These are phyloP conservation scores for Musa balbisiana DNA, from an alignment of 202 grass and related monocot species.

Conservation along the genomic window DNA sequence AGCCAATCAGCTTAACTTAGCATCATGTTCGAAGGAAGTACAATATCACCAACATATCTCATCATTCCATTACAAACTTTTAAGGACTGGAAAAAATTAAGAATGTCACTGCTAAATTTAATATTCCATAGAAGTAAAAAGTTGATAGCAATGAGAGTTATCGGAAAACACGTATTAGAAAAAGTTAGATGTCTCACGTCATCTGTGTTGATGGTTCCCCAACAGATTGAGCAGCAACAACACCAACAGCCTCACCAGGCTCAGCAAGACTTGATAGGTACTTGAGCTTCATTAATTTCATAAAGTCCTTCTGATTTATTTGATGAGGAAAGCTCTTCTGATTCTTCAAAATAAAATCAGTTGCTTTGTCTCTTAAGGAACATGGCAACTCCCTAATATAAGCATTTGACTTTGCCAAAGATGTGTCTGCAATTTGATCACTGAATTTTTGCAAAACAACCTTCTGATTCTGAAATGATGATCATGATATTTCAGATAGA, in stretches of 20 bases:
- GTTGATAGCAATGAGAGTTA: background rate
- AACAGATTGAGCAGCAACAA: constrained; percentile 84
- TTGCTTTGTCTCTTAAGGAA: constrained; percentile 14
- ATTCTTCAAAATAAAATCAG: constrained; percentile 23
- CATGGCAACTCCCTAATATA: constrained; percentile 40
- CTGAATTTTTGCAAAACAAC: constrained; percentile 41
- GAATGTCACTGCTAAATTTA: background rate
- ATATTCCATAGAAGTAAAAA: background rate
- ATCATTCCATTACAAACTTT: background rate
- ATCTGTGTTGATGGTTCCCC: constrained; percentile 97
- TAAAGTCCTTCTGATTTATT: constrained; percentile 38
- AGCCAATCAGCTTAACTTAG: no score
- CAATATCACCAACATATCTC: background rate
- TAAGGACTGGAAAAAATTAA: background rate
- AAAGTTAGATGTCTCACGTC: constrained; percentile 56
- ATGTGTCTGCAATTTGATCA: background rate
- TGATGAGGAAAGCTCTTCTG: constrained; percentile 18
- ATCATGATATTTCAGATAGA: constrained; percentile 5
- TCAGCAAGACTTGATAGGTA: constrained; percentile 65
- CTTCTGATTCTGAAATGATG: constrained; percentile 50
- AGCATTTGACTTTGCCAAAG: constrained; percentile 25
- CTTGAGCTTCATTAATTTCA: constrained; percentile 52
- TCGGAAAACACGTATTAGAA: background rate
- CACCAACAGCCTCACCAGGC: constrained; percentile 87
- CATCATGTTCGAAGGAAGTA: background rate